Evolutionary conservation across 2,329 filamentous ascomycete genomes (phyloP), one percentile per base, ranked within the genome.

Genomic region (Diaporthe destruens): DNA sequence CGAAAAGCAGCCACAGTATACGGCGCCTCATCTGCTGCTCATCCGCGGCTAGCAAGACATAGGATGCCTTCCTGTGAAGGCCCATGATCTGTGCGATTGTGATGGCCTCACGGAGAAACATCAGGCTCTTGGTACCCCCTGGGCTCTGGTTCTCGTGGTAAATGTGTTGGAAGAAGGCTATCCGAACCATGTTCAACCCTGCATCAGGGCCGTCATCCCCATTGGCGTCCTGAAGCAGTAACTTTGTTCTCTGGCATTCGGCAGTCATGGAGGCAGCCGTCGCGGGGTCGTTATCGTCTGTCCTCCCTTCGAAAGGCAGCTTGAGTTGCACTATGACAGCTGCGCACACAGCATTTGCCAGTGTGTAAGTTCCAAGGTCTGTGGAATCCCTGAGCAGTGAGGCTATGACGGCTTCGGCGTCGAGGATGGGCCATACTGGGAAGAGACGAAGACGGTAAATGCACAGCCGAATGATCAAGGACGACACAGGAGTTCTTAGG

Each of bases 351-450:
- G 85, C 84, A 18, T 84, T 83, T 12, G 86, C 84, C 16, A 88
- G 80, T 20, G 81, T 79, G 32, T 81, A 82, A 0, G 80, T 80
- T 54, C 82, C 79, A 55, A 80, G 77, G 63, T 82, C 79, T 20
- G 80, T 75, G 0, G 78, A 55, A 65, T 83, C 77, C 42, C 78
- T 75, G 69, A 81, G 78, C 7, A 87, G 77, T 4, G 78, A 77
- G 32, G 79, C 78, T 65, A 84, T 82, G 29, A 87, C 77, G 61
- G 83, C 79, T 65, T 84, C 81, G 34, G 85, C 83, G 51, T 84
- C 81, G 54, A 87, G 82, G 49, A 88, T 83, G 32, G 86, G 86
- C 86, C 86, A 88, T 4, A 88, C 84, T 0, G 86, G 86, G 66
- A 85, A 88, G 57, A 88, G 78, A 16, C 85, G 84, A n/a, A 86